These are phyloP conservation scores for Fusarium praegraminearum DNA, from an alignment of 2,329 filamentous ascomycete species.

Conservation along the genomic window DNA sequence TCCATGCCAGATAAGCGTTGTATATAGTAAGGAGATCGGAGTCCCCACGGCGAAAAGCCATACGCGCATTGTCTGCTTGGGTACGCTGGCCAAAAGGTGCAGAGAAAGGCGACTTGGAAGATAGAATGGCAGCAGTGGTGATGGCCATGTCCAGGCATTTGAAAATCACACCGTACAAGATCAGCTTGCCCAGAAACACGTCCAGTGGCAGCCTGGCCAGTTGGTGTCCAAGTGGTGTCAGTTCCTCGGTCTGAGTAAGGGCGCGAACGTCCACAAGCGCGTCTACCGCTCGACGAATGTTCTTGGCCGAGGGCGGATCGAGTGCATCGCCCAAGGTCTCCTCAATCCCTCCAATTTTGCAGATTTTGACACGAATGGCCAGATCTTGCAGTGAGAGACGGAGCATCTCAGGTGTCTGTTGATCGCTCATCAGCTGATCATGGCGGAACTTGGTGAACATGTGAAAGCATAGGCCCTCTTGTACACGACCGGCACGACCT, in stretches of 20 bases:
- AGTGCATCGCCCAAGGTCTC: conserved; percentile 88
- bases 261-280: conserved; percentile 94
- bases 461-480: conserved; percentile 95
- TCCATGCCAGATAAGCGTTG: conserved; percentile 94
- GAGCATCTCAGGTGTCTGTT: conserved; percentile 97
- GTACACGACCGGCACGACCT: conserved; percentile 93
- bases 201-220: conserved; percentile 91
- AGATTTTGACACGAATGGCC: conserved; percentile 96
- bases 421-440: conserved; percentile 85
- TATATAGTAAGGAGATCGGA: conserved; percentile 94
- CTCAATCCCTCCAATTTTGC: conserved; percentile 93
- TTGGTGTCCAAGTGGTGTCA: conserved; percentile 88
- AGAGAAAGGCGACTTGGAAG: conserved; percentile 93
- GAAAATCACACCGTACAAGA: conserved; percentile 87
- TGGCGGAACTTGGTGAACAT: conserved; percentile 92
- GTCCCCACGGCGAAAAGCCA: conserved; percentile 84
- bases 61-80: conserved; percentile 83
- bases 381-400: conserved; percentile 93
- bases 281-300: conserved; percentile 92
- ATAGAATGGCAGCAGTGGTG: conserved; percentile 91
- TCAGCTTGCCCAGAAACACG: conserved; percentile 93
- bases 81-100: conserved; percentile 85
- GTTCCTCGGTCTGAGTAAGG: conserved; percentile 81
- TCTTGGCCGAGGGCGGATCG: conserved; percentile 90
- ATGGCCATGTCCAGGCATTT: conserved; percentile 91